phyloP scores from a whole-genome alignment of 1,139 yeast species.

The Lodderomyces parapsilosis region DNA sequence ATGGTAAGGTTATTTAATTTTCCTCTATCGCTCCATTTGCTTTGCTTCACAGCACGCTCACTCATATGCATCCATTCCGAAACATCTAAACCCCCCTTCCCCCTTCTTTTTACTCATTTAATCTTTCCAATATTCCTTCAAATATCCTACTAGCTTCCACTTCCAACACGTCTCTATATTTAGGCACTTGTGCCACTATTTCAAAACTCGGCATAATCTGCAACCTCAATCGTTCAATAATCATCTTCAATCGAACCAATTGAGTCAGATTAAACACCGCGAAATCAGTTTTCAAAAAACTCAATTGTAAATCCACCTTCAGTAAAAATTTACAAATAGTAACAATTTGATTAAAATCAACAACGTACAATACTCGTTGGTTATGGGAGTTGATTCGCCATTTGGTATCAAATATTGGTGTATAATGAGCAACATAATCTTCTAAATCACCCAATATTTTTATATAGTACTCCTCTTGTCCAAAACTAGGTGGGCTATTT shows the following conservation, averaged over 20 bases:
- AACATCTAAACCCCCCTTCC: no score
- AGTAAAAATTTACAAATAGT: conserved; percentile 40
- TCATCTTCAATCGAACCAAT: conserved; percentile 44
- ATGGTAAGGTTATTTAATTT: no score
- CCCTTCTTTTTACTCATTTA: not conserved
- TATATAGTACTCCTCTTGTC: conserved; percentile 61
- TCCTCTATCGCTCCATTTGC: no score
- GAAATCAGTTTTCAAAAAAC: conserved; percentile 37
- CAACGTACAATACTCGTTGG: conserved; percentile 6
- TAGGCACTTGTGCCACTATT: conserved; percentile 12
- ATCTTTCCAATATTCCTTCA: conserved; percentile 37
- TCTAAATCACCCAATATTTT: conserved; percentile 65
- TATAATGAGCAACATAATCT: conserved; percentile 55
- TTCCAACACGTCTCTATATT: conserved; percentile 27
- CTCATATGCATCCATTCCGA: no score
- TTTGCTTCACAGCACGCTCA: no score
- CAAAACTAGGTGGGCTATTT: no score
- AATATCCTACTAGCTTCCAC: conserved; percentile 38
- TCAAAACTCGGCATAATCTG: conserved; percentile 27
- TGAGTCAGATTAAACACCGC: conserved; percentile 46
- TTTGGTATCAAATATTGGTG: conserved; percentile 9
- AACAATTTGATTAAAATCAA: conserved; percentile 19
- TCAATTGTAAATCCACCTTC: conserved; percentile 41
- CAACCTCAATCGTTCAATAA: conserved; percentile 45
- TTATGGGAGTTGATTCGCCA: not conserved